phyloP scores from a whole-genome alignment of 2,329 filamentous ascomycete species.

The Aspergillus ruber region DNA sequence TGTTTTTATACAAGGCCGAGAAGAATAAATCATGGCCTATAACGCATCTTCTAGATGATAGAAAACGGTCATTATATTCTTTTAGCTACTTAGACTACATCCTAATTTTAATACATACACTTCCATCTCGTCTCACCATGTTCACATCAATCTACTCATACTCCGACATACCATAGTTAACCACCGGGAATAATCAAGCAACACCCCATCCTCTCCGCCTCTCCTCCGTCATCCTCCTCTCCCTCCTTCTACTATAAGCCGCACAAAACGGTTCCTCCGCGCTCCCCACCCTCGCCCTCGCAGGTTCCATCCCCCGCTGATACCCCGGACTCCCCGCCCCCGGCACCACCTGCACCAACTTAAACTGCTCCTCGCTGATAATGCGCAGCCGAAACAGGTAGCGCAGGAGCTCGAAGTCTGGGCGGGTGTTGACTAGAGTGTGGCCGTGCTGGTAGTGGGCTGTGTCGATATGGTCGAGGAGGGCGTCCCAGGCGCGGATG shows the following conservation, averaged over 20 bases:
- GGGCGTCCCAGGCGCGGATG: conserved; percentile 31
- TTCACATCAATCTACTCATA: too few species aligned
- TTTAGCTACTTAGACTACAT: too few species aligned
- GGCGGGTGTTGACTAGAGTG: conserved; percentile 32
- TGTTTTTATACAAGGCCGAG: background rate
- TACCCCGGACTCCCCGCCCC: conserved; percentile 31
- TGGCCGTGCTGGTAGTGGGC: conserved; percentile 38
- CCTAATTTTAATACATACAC: too few species aligned
- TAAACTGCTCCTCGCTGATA: conserved; percentile 39
- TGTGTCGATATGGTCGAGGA: conserved; percentile 38
- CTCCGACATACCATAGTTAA: too few species aligned
- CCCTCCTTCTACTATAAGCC: conserved; percentile 33
- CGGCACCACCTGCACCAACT: conserved; percentile 36
- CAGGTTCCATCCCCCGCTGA: conserved; percentile 30
- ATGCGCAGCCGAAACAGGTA: conserved; percentile 38
- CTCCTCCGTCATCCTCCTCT: conserved; percentile 32
- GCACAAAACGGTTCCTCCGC: conserved; percentile 36
- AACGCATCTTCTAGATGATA: too few species aligned
- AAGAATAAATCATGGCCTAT: too few species aligned
- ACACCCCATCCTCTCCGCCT: conserved; percentile 15
- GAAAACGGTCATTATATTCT: too few species aligned
- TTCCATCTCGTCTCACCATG: too few species aligned
- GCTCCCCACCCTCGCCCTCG: conserved; percentile 31
- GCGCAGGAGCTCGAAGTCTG: conserved; percentile 41
- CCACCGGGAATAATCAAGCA: background rate